phyloP scores from a whole-genome alignment of 495 filamentous ascomycete species.

The Annulohypoxylon moriforme region DNA sequence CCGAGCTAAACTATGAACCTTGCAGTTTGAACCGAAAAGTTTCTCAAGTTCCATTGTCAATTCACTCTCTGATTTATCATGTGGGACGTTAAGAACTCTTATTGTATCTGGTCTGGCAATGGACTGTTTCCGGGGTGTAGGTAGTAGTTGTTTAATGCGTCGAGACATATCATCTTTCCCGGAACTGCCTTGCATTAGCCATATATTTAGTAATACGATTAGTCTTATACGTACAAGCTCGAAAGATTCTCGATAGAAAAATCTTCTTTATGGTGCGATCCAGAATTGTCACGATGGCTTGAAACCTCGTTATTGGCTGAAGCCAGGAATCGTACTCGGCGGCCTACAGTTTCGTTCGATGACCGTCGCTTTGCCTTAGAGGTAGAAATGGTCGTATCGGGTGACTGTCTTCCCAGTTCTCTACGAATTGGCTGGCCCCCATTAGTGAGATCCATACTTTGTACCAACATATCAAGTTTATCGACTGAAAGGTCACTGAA shows the following conservation, averaged over 20 bases:
- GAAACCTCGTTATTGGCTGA: neutral
- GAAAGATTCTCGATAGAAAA: neutral
- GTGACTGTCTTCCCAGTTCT: neutral
- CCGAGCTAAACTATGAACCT: slow-evolving; percentile 8
- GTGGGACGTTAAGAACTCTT: neutral
- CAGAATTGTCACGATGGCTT: neutral
- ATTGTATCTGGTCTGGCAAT: neutral
- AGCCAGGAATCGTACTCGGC: neutral
- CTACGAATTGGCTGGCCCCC: neutral
- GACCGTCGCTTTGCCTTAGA: neutral
- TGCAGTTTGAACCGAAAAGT: neutral
- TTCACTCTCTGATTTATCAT: neutral
- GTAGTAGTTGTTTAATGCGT: neutral
- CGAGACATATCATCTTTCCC: neutral
- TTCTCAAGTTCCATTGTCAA: neutral
- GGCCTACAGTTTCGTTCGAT: neutral
- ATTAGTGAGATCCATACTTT: neutral
- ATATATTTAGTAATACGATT: neutral
- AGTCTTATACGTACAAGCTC: neutral
- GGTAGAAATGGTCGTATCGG: neutral
- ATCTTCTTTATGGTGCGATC: neutral
- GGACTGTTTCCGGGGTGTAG: too few relatives aligned
- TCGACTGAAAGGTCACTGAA: slow-evolving; percentile 2
- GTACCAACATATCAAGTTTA: neutral
- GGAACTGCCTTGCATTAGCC: neutral